phyloP scores from a whole-genome alignment of 2,329 filamentous ascomycete species.

The Pestalotiopsis sp. region DNA sequence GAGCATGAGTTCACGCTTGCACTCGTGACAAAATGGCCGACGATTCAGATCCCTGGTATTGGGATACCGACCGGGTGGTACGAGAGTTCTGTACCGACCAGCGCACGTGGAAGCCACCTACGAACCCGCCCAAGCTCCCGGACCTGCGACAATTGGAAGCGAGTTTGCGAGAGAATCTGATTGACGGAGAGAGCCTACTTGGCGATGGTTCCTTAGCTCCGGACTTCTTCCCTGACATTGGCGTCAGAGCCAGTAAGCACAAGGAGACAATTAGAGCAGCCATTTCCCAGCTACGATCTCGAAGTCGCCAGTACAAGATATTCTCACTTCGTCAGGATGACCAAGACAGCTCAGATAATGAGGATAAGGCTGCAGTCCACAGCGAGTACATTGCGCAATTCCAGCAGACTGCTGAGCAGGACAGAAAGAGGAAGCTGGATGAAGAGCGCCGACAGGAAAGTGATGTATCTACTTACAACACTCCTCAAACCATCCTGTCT shows the following conservation, averaged over 20 bases:
- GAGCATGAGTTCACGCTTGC: not conserved
- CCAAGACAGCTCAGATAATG: conserved; percentile 15
- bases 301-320: conserved; percentile 51
- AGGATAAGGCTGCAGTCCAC: not conserved
- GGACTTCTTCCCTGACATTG: conserved; percentile 56
- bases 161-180: conserved; percentile 60
- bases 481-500: not conserved
- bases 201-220: conserved; percentile 54
- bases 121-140: conserved; percentile 44
- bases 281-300: conserved; percentile 56
- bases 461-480: not conserved
- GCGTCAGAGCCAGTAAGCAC: conserved; percentile 60
- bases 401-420: not conserved
- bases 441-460: conserved; percentile 8
- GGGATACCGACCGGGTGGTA: conserved; percentile 71
- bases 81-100: conserved; percentile 62
- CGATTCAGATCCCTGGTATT: conserved; percentile 70
- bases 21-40: conserved; percentile 1
- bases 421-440: conserved; percentile 15
- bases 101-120: conserved; percentile 48
- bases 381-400: not conserved
- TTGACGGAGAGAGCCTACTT: conserved; percentile 69
- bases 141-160: conserved; percentile 55
- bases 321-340: conserved; percentile 23
- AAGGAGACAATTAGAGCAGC: conserved; percentile 60